Base-by-base conservation (phyloP, 2,329 filamentous ascomycete species). In the Alternaria hordeiaustralica region DNA sequence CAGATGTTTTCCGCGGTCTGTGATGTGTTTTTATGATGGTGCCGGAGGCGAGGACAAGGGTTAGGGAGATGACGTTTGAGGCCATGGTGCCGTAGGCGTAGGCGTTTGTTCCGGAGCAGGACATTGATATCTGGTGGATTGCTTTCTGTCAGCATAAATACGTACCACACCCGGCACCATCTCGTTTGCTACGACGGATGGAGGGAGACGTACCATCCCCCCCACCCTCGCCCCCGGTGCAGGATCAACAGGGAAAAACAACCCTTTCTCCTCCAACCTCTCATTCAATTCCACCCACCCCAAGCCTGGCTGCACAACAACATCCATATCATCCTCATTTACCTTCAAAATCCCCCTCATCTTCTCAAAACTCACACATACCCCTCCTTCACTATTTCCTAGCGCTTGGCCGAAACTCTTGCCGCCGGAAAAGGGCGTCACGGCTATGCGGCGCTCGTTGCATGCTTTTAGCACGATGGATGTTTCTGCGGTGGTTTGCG, bases 31-130 rank as follows among this genome's bases (percentile, higher is more conserved):
- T 95, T 79, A 97, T 88, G 41, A 97, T 81, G 2, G 92, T 95
- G 45, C 94, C 94, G 79, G 97, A 93, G 11, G 94, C 93, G 71
- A 97, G 85, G 11, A 97, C 94, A 3, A 94, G 91, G 0, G 93
- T 97, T 67, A 97, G 80, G 55, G 88, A 91, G 13, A 97, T 83
- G 15, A 97, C 93, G 92, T 93, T 97, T 75, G 96, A 93, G 65
- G 92, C 89, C 92, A 97, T 97, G 3, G 94, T 97, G 64, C 94
- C 94, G 78, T 97, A 97, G 59, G 93, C 87, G 83, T 96, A 96
- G 12, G 94, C 91, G 78, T 97, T 97, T 8, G 94, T 97, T 57
- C 94, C 94, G 10, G 79, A 89, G 78, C 90, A 92, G 60, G 88
- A 89, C 11, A 92, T 93, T 33, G 75, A 75, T 30, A 36, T 30